Evolutionary conservation across 257 asterid genomes (phyloP), one percentile per base, ranked within the genome.

Genomic region (Solanum sparsipilum): DNA sequence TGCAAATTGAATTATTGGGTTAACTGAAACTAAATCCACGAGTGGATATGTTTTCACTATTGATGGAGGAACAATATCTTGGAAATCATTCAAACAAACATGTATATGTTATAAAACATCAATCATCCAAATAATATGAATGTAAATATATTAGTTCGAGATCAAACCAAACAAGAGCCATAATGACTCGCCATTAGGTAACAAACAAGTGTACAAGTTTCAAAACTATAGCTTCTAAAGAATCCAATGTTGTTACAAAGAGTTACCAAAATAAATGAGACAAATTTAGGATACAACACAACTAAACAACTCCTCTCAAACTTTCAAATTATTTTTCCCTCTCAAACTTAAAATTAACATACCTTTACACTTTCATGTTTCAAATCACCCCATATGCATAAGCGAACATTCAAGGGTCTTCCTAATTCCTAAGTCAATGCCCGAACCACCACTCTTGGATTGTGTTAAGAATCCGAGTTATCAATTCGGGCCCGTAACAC

Each of bases 391-490:
- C 48, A 46, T 83, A 73, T 58, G 84, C 89, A 44, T 13, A 90
- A 91, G 90, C 70, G 91, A 83, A 91, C 90, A 63, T 63, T n/a
- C 71, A 63, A 63, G 31, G 71, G 15, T 86, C 90, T 9, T 63
- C 39, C 86, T 65, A 95, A 96, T 9, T 63, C 39, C 87, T 65
- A 95, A 96, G 97, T 96, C 98, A 96, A 96, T 94, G 92, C 98
- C 98, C 96, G 97, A 96, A 96, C 98, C 98, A 94, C 95, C 94
- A 92, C 93, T 94, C 91, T 88, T 65, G 92, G 92, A 82, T 63
- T 73, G 92, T 87, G 92, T 87, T 85, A 79, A 87, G 90, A 86
- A 38, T 89, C 75, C 2, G 2, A 35, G 15, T 10, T 74, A 73
- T 74, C 25, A 74, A 39, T 46, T 21, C 16, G 12, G 31, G 35